Conservation (phyloP, 768 basidiomycete species). For the Panellus pusillus region DNA sequence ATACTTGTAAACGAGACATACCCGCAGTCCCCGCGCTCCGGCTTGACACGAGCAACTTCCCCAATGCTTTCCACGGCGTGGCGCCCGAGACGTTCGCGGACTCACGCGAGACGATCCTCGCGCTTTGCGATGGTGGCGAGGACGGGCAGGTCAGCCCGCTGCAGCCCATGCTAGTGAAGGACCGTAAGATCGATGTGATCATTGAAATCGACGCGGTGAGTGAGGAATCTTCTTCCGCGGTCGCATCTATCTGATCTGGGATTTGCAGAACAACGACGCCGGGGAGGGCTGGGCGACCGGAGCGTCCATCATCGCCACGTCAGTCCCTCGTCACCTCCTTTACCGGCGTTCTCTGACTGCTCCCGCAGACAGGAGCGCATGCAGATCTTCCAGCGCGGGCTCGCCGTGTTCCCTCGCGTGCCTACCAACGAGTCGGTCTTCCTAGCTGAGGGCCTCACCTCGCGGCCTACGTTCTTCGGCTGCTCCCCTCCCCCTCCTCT, state of each 20-base stretch:
- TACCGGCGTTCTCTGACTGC: neutral
- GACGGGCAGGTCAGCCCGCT: conserved; percentile 46
- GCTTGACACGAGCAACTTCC: conserved; percentile 32
- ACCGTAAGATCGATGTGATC: conserved; percentile 48
- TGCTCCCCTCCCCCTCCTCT: conserved; percentile 32
- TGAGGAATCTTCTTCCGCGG: conserved; percentile 13
- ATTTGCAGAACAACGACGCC: conserved; percentile 4
- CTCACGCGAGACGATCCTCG: conserved; percentile 30
- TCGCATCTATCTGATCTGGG: neutral
- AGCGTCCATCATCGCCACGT: conserved; percentile 22
- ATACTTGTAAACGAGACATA: conserved; percentile 15
- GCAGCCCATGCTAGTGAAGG: conserved; percentile 49
- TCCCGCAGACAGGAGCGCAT: conserved; percentile 15
- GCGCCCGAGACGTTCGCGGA: conserved; percentile 35
- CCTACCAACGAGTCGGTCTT: conserved; percentile 30
- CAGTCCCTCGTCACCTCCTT: neutral
- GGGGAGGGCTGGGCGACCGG: conserved; percentile 9
- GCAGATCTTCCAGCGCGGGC: conserved; percentile 24
- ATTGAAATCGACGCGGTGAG: conserved; percentile 48
- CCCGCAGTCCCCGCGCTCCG: conserved; percentile 17
- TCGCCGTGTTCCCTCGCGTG: conserved; percentile 32
- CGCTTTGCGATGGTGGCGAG: conserved; percentile 42
- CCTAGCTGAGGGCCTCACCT: conserved; percentile 34
- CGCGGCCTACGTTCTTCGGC: conserved; percentile 48
- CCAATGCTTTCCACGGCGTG: conserved; percentile 39